Evolutionary conservation across 495 filamentous ascomycete species (phyloP), one percentile per base, ranked within the genome.

Genomic region (Aspergillus nanangensis): DNA sequence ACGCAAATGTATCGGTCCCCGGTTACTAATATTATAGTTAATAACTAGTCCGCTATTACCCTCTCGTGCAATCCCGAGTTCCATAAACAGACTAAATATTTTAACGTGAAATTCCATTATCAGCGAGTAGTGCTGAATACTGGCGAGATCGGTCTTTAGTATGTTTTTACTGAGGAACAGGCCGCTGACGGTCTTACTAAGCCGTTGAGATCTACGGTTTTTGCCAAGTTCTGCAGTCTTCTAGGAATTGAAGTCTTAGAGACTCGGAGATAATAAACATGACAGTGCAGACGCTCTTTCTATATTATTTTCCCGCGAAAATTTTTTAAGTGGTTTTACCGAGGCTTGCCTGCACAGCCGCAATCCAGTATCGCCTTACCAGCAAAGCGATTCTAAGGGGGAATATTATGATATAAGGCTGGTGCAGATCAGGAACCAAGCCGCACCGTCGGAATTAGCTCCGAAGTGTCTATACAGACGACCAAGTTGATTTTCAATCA

Each of bases 101-200:
- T 56, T 31, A 49, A 52, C 27, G 53, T 47, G 40, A 56, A 52
- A 40, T 56, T 52, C 20, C 53, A 56, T 25, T 56, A 52, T 45
- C 41, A 49, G 45, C 41, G 53, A 42, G 38, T 44, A 0, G 35
- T 49, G 18, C 24, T 52, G 23, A 19, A 52, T 35, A 18, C 41
- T 27, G 37, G 45, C 19, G 53, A 56, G 23, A 52, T 49, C 29
- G 23, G 7, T 24, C 40, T 55, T 27, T 34, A 55, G 48, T 51
- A 51, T 41, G 17, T 55, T 38, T 44, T 38, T 2, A 55, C 52
- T 10, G 41, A 32, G 44, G 34, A 48, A 41, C 47, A 55, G 23
- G 47, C 52, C 5, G 44, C 47, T 17, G 44, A 51, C 24, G 48
- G 52, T 5, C 52, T 55, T 43, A 51, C 48, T 15, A 50, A 53